phyloP scores from a whole-genome alignment of 2,329 filamentous ascomycete genomes.

The Zopfia rhizophila region DNA sequence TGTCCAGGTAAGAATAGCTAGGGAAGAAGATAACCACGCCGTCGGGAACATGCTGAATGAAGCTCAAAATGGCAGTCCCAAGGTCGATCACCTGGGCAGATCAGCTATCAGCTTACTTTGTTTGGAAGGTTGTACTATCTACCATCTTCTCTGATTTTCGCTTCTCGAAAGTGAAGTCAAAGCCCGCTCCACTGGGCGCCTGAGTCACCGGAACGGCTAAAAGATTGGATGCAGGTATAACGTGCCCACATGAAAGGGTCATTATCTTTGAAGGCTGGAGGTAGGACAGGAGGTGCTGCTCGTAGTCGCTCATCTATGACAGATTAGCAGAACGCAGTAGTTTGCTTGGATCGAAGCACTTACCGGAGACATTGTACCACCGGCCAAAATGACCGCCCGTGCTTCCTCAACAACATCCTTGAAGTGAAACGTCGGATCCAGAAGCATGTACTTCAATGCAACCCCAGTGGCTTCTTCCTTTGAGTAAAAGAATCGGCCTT shows the following conservation, averaged over 20 bases:
- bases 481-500: slow-evolving; percentile 69
- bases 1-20: slow-evolving; percentile 89
- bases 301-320: slow-evolving; percentile 81
- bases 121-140: slow-evolving; percentile 18
- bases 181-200: slow-evolving; percentile 62
- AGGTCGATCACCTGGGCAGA: slow-evolving; percentile 70
- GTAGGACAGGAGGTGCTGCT: slow-evolving; percentile 84
- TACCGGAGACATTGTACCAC: slow-evolving; percentile 94
- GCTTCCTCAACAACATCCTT: slow-evolving; percentile 86
- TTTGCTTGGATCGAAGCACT: slow-evolving; percentile 24
- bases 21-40: slow-evolving; percentile 96
- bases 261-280: slow-evolving; percentile 71
- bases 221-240: slow-evolving; percentile 85
- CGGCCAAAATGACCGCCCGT: slow-evolving; percentile 87
- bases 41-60: slow-evolving; percentile 81
- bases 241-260: slow-evolving; percentile 92
- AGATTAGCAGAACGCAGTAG: slow-evolving; percentile 12
- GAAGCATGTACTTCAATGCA: slow-evolving; percentile 82
- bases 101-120: slow-evolving; percentile 6
- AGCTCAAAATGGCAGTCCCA: slow-evolving; percentile 75
- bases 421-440: slow-evolving; percentile 93
- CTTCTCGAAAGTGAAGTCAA: slow-evolving; percentile 90
- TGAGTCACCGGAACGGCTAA: slow-evolving; percentile 76
- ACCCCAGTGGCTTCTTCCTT: slow-evolving; percentile 63
- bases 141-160: slow-evolving; percentile 74